Evolutionary conservation across 441 rosid species (phyloP).

Genomic region (Adansonia madagascariensis): DNA sequence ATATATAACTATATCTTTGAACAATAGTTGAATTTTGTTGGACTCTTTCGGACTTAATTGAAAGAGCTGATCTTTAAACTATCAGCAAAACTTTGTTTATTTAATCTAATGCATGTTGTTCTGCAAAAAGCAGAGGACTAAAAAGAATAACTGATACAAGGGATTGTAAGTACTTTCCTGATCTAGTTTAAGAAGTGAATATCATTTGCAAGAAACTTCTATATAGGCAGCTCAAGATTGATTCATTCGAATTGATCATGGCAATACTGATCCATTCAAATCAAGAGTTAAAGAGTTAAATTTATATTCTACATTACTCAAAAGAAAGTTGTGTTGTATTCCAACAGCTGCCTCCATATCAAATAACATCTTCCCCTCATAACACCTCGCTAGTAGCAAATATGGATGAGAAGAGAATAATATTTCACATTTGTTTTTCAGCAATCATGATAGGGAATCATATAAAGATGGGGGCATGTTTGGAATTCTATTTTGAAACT

Average conservation of each 20-base stretch:
- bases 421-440: slow-evolving; percentile 43
- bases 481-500: slow-evolving; percentile 31
- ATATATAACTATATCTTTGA: neutral
- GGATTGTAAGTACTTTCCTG: neutral
- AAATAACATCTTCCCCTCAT: slow-evolving; percentile 32
- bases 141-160: no score
- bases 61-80: neutral
- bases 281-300: no score
- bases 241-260: neutral
- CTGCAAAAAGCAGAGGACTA: no score
- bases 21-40: no score
- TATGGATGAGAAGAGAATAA: slow-evolving; percentile 45
- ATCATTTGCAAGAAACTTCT: neutral
- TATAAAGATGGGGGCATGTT: slow-evolving; percentile 35
- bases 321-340: no score
- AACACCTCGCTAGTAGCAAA: slow-evolving; percentile 21
- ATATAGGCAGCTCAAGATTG: neutral
- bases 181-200: neutral
- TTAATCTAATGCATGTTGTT: no score
- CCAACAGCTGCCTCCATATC: neutral
- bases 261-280: no score
- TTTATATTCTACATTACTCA: no score
- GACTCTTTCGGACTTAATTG: neutral
- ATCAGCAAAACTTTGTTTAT: neutral
- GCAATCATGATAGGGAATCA: slow-evolving; percentile 58